Percentiles rank a stretch among this genome's conserved stretches.
These are phyloP conservation scores for Penicillium silybi DNA, from an alignment of 495 filamentous ascomycete species.

Conservation along the genomic window DNA sequence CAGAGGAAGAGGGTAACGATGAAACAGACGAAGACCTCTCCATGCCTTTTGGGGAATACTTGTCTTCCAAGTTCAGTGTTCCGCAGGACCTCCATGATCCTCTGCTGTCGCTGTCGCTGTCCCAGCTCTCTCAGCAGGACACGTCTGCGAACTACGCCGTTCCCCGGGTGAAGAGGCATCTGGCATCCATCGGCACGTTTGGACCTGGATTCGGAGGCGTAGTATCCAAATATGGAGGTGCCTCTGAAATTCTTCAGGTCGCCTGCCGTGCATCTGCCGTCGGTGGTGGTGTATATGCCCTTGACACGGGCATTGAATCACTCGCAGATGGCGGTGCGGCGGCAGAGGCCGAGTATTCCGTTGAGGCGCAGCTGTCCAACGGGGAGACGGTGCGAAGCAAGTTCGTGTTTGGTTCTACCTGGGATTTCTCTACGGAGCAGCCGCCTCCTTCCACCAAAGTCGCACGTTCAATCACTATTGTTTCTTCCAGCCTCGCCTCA, in stretches of 20 bases:
- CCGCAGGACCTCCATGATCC: constrained; percentile 64
- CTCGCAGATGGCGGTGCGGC: constrained; percentile 23
- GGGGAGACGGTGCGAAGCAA: constrained; percentile 56
- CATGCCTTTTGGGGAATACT: constrained; percentile 57
- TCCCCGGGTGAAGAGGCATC: constrained; percentile 69
- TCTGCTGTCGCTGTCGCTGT: constrained; percentile 75
- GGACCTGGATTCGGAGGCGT: constrained; percentile 83
- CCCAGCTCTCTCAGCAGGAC: constrained; percentile 51
- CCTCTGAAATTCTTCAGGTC: constrained; percentile 88
- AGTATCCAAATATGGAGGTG: constrained; percentile 87
- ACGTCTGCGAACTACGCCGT: constrained; percentile 64
- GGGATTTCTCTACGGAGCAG: constrained; percentile 32
- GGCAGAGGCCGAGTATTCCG: constrained; percentile 14
- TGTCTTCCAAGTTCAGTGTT: constrained; percentile 69
- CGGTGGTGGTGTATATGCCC: constrained; percentile 85
- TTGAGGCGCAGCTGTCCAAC: constrained; percentile 54
- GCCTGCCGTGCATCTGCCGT: constrained; percentile 89
- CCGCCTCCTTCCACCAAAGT: constrained; percentile 27
- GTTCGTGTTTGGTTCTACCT: constrained; percentile 49
- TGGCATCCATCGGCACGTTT: constrained; percentile 81
- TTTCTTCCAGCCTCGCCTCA: constrained; percentile 59
- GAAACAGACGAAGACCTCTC: constrained; percentile 31
- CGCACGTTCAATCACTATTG: constrained; percentile 53
- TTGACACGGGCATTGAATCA: constrained; percentile 59
- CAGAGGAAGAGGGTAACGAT: constrained; percentile 25